Evolutionary conservation across 768 basidiomycete genomes (phyloP).

Genomic region (Suillus weaverae): DNA sequence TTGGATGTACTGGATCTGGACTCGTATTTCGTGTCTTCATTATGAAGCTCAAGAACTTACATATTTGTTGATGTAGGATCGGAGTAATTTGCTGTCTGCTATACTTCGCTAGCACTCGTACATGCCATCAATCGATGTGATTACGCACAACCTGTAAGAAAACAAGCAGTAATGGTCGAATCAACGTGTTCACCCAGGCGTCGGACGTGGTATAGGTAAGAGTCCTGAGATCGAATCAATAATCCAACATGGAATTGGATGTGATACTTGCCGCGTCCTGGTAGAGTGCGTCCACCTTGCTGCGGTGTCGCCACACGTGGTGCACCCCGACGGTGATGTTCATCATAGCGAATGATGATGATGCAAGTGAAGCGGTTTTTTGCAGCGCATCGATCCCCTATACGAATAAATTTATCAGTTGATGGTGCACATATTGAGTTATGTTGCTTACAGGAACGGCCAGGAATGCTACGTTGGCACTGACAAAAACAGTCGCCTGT

Average conservation of each 20-base stretch:
- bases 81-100: background rate
- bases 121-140: background rate
- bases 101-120: background rate
- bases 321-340: constrained; percentile 16
- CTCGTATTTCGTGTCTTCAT: background rate
- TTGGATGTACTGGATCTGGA: background rate
- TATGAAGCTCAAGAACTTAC: background rate
- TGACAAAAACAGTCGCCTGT: too few species aligned
- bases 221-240: constrained; percentile 5
- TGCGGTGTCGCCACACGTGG: constrained; percentile 21
- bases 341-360: constrained; percentile 18
- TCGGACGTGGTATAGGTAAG: constrained; percentile 18
- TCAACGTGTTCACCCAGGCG: constrained; percentile 13
- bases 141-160: constrained; percentile 5
- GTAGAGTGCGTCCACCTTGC: constrained; percentile 12
- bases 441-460: background rate
- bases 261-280: constrained; percentile 18
- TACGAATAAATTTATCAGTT: background rate
- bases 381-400: constrained; percentile 5
- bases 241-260: too few species aligned
- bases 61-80: background rate
- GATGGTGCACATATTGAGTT: background rate
- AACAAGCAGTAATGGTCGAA: constrained; percentile 21
- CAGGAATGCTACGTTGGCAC: too few species aligned
- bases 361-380: constrained; percentile 16